Percentiles rank a stretch among this genome's conserved stretches.
phyloP scores from a whole-genome alignment of 306 rosid species.

The Dryas alaskensis region DNA sequence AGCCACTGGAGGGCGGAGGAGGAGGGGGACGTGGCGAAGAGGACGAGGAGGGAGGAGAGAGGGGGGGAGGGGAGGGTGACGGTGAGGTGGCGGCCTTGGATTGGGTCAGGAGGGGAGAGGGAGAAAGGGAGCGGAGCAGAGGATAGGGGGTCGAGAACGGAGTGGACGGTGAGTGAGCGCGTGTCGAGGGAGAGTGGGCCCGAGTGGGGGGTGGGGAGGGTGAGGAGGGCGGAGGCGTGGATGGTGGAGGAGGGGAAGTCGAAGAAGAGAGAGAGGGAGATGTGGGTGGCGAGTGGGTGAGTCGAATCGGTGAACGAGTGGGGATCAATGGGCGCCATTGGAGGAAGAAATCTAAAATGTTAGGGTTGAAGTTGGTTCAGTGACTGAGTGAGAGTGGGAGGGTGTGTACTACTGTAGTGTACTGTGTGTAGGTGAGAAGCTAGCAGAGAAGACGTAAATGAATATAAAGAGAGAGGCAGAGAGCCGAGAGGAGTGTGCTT shows the following conservation, averaged over 20 bases:
- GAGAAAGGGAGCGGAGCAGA: constrained; percentile 44
- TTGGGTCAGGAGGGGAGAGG: constrained; percentile 45
- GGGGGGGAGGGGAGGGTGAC: constrained; percentile 48
- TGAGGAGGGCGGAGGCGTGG: constrained; percentile 61
- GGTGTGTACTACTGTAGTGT: background rate
- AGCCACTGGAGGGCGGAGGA: constrained; percentile 96
- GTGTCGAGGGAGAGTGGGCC: constrained; percentile 77
- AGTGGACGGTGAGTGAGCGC: constrained; percentile 58
- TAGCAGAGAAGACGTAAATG: no score
- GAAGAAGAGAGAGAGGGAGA: constrained; percentile 58
- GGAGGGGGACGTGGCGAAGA: constrained; percentile 61
- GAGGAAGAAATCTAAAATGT: background rate
- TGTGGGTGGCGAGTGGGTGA: constrained; percentile 49
- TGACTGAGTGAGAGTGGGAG: background rate
- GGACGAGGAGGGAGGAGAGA: constrained; percentile 41
- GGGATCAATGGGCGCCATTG: constrained; percentile 85
- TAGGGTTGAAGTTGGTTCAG: constrained; percentile 2
- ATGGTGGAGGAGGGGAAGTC: constrained; percentile 63
- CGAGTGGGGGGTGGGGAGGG: constrained; percentile 45
- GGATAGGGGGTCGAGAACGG: constrained; percentile 46
- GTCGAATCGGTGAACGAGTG: constrained; percentile 81
- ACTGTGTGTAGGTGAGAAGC: no score
- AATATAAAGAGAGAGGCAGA: background rate
- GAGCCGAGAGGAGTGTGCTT: no score
- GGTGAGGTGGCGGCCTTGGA: constrained; percentile 60